These are phyloP conservation scores for Rheum nobile DNA, from an alignment of 148 eudicot species.

Conservation along the genomic window DNA sequence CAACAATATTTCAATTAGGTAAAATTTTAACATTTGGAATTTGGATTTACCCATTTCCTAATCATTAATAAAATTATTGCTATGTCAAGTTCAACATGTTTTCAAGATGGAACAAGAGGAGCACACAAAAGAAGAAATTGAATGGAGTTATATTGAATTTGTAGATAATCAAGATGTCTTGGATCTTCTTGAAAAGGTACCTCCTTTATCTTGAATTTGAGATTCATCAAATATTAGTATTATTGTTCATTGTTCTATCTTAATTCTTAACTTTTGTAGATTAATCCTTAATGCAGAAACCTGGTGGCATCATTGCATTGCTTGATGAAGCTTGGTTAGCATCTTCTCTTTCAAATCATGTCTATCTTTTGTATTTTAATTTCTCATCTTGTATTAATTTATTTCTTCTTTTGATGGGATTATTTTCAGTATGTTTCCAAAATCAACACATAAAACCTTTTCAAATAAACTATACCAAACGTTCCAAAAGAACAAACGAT, in stretches of 20 bases:
- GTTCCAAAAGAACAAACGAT: conserved; percentile 70
- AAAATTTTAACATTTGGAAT: not conserved
- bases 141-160: conserved; percentile 98
- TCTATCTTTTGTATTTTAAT: not conserved
- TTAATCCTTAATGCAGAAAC: conserved; percentile 62
- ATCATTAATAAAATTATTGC: conserved; percentile 9
- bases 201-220: conserved; percentile 5
- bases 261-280: not conserved
- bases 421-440: conserved; percentile 91
- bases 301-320: conserved; percentile 91
- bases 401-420: not conserved
- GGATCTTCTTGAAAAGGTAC: conserved; percentile 96
- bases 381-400: not conserved
- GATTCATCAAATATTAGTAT: not conserved
- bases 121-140: conserved; percentile 76
- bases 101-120: conserved; percentile 99
- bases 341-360: conserved; percentile 6
- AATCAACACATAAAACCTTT: conserved; percentile 95
- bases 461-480: conserved; percentile 92
- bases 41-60: not conserved
- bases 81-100: conserved; percentile 62
- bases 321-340: conserved; percentile 98
- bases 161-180: conserved; percentile 95
- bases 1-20: conserved; percentile 99
- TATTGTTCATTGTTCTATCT: not conserved